Percentiles rank a stretch among this genome's conserved stretches.
phyloP scores from a whole-genome alignment of 805 yeast species.

The Candida nonsorbophila region DNA sequence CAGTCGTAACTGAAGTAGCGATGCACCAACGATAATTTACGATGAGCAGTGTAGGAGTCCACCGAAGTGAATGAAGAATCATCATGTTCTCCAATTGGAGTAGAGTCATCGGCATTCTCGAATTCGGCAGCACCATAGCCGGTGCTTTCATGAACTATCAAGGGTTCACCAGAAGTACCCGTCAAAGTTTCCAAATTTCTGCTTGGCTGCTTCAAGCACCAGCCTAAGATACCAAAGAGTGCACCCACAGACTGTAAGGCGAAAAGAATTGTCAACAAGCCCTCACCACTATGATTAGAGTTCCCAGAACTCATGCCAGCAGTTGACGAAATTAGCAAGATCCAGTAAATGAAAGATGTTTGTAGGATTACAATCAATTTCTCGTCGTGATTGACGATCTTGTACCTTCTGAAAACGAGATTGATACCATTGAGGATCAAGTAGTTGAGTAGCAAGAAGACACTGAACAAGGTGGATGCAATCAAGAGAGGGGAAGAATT shows the following conservation, averaged over 20 bases:
- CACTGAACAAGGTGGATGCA: constrained; percentile 34
- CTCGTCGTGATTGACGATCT: constrained; percentile 38
- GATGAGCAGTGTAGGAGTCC: constrained; percentile 9
- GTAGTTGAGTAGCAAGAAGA: constrained; percentile 52
- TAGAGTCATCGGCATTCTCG: constrained; percentile 7
- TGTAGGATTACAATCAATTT: constrained; percentile 42
- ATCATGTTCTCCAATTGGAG: constrained; percentile 6
- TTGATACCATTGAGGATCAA: constrained; percentile 44
- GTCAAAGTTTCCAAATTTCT: constrained; percentile 7
- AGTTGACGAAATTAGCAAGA: constrained; percentile 37
- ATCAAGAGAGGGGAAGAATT: constrained; percentile 37
- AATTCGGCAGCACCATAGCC: constrained; percentile 14
- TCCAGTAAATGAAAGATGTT: constrained; percentile 54
- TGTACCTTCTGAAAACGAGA: constrained; percentile 23
- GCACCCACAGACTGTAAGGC: constrained; percentile 42
- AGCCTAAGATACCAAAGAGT: constrained; percentile 48
- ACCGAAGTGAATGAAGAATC: constrained; percentile 19
- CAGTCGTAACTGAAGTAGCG: constrained; percentile 68
- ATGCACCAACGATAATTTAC: constrained; percentile 8
- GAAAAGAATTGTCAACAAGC: constrained; percentile 42
- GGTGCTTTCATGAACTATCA: constrained; percentile 14
- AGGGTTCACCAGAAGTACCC: constrained; percentile 18
- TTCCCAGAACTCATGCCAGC: constrained; percentile 41
- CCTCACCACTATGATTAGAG: constrained; percentile 53
- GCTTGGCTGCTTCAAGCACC: constrained; percentile 22